Evolutionary conservation across 2,329 filamentous ascomycete species (phyloP).

Genomic region (Onygena corvina): DNA sequence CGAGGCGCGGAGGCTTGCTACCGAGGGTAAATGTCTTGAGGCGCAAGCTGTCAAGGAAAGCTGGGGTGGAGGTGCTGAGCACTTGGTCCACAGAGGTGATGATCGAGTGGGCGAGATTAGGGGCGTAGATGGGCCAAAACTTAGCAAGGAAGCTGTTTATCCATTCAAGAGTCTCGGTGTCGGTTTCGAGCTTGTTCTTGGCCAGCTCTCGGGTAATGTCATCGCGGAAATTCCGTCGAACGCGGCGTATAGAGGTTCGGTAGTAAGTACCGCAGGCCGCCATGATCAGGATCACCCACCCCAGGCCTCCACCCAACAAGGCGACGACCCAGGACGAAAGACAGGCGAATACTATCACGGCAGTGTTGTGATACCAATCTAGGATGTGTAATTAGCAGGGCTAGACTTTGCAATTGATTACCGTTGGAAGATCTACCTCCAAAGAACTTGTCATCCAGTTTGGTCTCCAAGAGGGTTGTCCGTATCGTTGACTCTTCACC

Average conservation of each 20-base stretch:
- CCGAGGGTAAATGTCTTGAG: conserved; percentile 90
- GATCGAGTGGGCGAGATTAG: conserved; percentile 81
- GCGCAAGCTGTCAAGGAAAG: conserved; percentile 85
- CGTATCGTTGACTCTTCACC: conserved; percentile 69
- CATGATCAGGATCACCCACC: conserved; percentile 90
- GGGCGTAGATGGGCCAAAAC: conserved; percentile 98
- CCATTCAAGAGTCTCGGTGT: conserved; percentile 91
- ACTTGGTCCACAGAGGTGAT: conserved; percentile 94
- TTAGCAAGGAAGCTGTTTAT: conserved; percentile 98
- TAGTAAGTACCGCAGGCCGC: conserved; percentile 89
- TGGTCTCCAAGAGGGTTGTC: conserved; percentile 72
- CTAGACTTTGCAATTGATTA: too few species aligned
- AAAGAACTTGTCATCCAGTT: conserved; percentile 78
- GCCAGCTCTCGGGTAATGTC: conserved; percentile 82
- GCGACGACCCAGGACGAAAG: conserved; percentile 82
- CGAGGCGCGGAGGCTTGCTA: conserved; percentile 86
- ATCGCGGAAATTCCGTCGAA: conserved; percentile 90
- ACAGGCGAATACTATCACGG: conserved; percentile 85
- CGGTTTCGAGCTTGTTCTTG: conserved; percentile 75
- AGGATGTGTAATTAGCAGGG: not conserved
- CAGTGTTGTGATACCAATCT: conserved; percentile 98
- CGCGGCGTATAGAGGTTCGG: conserved; percentile 81
- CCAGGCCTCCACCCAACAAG: conserved; percentile 76
- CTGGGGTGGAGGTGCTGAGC: conserved; percentile 77
- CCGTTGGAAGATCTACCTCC: conserved; percentile 48